phyloP scores from a whole-genome alignment of 2,329 filamentous ascomycete genomes.

The Colletotrichum phormii region DNA sequence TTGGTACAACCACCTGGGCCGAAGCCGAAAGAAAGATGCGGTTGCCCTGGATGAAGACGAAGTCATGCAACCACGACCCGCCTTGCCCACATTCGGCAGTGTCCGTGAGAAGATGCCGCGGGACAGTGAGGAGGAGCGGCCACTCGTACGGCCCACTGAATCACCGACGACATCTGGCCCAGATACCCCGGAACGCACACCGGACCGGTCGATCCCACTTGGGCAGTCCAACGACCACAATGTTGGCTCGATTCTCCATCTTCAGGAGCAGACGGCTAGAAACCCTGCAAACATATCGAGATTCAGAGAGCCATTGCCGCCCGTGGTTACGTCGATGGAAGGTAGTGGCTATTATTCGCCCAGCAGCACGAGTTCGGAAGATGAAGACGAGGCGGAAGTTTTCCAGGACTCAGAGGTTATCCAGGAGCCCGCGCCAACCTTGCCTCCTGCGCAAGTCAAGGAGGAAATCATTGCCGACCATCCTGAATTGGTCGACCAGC shows the following conservation, averaged over 20 bases:
- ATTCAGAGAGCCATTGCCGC: slow-evolving; percentile 74
- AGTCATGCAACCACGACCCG: slow-evolving; percentile 79
- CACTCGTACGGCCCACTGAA: slow-evolving; percentile 66
- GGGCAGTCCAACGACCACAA: slow-evolving; percentile 70
- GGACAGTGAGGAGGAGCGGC: slow-evolving; percentile 68
- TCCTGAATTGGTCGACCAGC: neutral
- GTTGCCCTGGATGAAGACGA: slow-evolving; percentile 69
- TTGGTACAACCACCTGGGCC: slow-evolving; percentile 60
- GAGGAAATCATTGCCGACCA: slow-evolving; percentile 25
- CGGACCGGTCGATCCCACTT: slow-evolving; percentile 46
- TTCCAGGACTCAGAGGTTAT: slow-evolving; percentile 17
- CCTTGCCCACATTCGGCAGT: slow-evolving; percentile 80
- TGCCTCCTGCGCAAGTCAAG: slow-evolving; percentile 17
- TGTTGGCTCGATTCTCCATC: slow-evolving; percentile 64
- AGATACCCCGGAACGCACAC: slow-evolving; percentile 40
- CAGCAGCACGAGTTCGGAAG: slow-evolving; percentile 57
- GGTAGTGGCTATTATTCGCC: slow-evolving; percentile 73
- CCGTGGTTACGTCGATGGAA: slow-evolving; percentile 77
- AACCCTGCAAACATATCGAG: slow-evolving; percentile 68
- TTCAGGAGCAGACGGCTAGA: slow-evolving; percentile 63
- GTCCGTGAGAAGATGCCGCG: slow-evolving; percentile 71
- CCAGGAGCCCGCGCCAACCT: slow-evolving; percentile 19
- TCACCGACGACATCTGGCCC: slow-evolving; percentile 42
- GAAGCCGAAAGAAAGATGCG: slow-evolving; percentile 63
- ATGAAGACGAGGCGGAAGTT: slow-evolving; percentile 46